phyloP scores from a whole-genome alignment of 306 rosid species.

The Mimosa pudica region DNA sequence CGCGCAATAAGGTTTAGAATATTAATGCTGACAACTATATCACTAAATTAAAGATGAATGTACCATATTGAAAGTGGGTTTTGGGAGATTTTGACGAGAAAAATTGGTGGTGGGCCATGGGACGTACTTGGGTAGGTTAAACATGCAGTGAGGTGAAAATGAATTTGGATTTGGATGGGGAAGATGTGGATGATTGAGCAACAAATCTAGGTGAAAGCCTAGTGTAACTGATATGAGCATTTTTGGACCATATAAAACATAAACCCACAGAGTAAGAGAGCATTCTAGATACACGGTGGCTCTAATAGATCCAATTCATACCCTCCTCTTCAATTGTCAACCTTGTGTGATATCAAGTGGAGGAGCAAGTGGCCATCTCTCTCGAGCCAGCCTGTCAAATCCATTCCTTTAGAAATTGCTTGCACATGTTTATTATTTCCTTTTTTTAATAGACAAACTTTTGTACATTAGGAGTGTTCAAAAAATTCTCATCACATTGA shows the following conservation, averaged over 20 bases:
- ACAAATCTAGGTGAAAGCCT: background rate
- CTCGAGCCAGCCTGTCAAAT: too few relatives aligned
- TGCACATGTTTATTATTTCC: too few relatives aligned
- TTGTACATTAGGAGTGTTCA: too few relatives aligned
- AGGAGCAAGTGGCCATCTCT: too few relatives aligned
- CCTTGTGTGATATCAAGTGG: too few relatives aligned
- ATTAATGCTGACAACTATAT: background rate
- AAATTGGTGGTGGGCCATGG: slow-evolving; percentile 23
- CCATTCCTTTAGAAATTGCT: too few relatives aligned
- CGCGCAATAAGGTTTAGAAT: background rate
- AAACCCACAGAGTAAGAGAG: background rate
- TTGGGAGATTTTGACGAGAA: slow-evolving; percentile 26
- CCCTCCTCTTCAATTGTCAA: too few relatives aligned
- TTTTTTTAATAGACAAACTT: too few relatives aligned
- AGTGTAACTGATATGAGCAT: background rate
- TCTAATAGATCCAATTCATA: too few relatives aligned
- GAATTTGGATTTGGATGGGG: background rate
- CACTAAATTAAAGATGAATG: slow-evolving; percentile 9
- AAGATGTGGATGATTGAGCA: background rate
- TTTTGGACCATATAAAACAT: slow-evolving; percentile 18
- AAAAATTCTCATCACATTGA: too few relatives aligned
- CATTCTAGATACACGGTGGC: background rate
- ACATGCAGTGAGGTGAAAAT: background rate
- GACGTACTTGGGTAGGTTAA: background rate
- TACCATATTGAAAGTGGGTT: slow-evolving; percentile 34